Evolutionary conservation across 177 flowering plant species (phyloP), one percentile per base, ranked within the genome.

Genomic region (Telopea speciosissima): DNA sequence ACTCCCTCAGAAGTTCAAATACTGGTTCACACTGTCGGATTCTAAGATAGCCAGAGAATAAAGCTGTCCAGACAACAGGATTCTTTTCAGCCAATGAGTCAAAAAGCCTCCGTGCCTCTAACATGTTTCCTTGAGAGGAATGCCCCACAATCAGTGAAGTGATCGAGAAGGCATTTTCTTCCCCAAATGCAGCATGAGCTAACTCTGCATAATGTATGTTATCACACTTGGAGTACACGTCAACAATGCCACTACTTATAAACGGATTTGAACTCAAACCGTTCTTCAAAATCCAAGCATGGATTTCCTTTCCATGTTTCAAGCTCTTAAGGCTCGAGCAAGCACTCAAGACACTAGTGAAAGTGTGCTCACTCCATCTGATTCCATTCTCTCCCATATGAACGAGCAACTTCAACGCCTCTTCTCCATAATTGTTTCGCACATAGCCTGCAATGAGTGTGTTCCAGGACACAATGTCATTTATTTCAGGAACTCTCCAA

Each of bases 401-500:
- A 65, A 73, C 77, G 72, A 88, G 87, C 73, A 88, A 68, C 68
- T 73, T 77, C 40, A 93, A 24, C 1, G 87, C 78, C 69, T 83
- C 83, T 67, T 81, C 75, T 44, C 75, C 76, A 67, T 49, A 64
- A 74, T 89, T 87, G 73, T 86, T 87, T 65, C 85, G 90, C 21
- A 66, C 81, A 76, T 69, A 86, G 8, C 96, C 98, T 0, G 89
- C 75, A 44, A 93, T 89, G 73, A 93, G 59, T 0, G 97, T 91
- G 73, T 90, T 93, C 97, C 98, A 93, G 33, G 94, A 84, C 0
- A 86, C 87, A 1, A 73, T 31, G 79, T 91, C 94, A 73, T 84
- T 87, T 62, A 83, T 65, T 75, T 83, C 89, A 0, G 76, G 73
- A n/a, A 70, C 63, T 40, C 63, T 75, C 85, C 78, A 76, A 68